Percentiles rank a stretch among this genome's conserved stretches.
Conservation (phyloP, 78 protist species). For the Cyanophora paradoxa region DNA sequence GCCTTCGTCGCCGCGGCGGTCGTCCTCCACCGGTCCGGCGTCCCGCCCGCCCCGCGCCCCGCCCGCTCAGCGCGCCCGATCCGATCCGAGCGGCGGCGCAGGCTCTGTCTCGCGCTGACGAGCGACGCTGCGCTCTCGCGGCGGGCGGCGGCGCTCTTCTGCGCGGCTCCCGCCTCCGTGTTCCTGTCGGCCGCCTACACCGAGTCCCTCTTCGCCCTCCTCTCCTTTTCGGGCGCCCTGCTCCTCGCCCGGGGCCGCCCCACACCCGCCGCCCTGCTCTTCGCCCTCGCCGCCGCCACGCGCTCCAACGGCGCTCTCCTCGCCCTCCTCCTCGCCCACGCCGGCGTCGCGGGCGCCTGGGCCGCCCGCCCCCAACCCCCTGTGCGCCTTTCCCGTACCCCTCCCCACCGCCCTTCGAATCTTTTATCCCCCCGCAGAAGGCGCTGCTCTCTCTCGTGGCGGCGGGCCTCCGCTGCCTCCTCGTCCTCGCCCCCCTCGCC, state of each 20-base stretch:
- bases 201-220: conserved; percentile 15
- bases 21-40: no score
- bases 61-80: no score
- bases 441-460: not conserved
- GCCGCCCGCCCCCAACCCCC: not conserved
- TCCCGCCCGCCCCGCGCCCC: no score
- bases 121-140: not conserved
- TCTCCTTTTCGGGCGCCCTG: conserved; percentile 2
- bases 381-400: no score
- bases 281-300: no score
- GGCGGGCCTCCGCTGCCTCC: not conserved
- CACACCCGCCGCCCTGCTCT: not conserved
- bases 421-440: no score
- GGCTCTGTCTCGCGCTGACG: no score
- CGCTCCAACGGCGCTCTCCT: conserved; percentile 8
- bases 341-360: not conserved
- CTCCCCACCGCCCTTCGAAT: no score
- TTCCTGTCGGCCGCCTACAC: conserved; percentile 19
- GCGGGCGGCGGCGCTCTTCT: not conserved
- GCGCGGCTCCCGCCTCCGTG: not conserved
- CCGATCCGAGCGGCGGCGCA: no score
- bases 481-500: not conserved
- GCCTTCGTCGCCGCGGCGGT: not conserved
- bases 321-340: no score
- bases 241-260: not conserved